Evolutionary conservation across 2,329 filamentous ascomycete genomes (phyloP), one percentile per base, ranked within the genome.

Genomic region (Xylariaceae sp.): DNA sequence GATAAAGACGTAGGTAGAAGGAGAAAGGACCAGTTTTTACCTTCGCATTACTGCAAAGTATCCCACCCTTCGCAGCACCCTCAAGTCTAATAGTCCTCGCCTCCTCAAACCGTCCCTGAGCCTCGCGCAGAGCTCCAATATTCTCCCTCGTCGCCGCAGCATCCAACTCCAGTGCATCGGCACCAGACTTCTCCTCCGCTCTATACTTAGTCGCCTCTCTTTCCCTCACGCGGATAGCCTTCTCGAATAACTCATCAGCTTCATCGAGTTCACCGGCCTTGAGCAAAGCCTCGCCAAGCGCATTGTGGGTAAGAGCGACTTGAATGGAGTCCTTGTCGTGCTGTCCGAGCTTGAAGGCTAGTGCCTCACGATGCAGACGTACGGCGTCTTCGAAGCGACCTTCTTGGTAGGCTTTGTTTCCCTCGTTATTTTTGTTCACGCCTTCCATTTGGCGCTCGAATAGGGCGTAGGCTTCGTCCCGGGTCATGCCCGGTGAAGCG

Each of bases 241-340:
- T 55, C 11, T 38, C 35, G 6, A 59, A 31, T 0, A 48, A 39
- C 22, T 58, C 44, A 31, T 58, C 52, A 11, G 53, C 53, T 39
- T 59, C 49, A 1, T 55, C 44, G 5, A 57, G 49, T 5, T 46
- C 40, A 4, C 54, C 54, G 4, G 33, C 45, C 5, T 33, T 18
- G n/a, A 49, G 69, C 69, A 22, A 60, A 61, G 10, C 45, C 43
- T 51, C 49, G 31, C 55, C 55, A 2, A 58, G 47, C n/a, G 42
- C 51, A 44, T 59, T 58, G 43, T 41, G 44, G 17, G 39, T 54
- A 41, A 57, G 53, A 19, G 10, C 53, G 7, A 47, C 48, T 32
- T 54, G 45, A 6, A 51, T 42, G 12, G 53, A 58, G 6, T 42
- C 17, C 35, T 55, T 49, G 22, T 52, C 42, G 19, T 42, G 53